A percentile compares a stretch with the other conserved stretches of the same genome.
Conservation (phyloP, 176 grass and related monocot genomes). For the Stipa capillata region DNA sequence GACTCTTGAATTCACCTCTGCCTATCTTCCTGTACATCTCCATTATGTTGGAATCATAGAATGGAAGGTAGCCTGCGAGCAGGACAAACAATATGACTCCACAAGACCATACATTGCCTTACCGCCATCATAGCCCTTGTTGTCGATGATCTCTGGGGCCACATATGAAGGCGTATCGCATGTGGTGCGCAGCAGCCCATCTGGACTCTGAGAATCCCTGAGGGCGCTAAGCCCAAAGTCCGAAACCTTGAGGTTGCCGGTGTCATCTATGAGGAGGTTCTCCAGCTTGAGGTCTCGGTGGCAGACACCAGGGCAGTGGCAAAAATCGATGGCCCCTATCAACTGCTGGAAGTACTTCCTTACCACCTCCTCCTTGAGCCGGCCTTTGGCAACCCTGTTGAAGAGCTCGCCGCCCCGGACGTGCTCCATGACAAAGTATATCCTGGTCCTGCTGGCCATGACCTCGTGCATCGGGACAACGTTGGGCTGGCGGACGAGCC, state of each 20-base stretch:
- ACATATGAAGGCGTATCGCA: conserved; percentile 81
- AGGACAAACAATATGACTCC: conserved; percentile 81
- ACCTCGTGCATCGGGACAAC: conserved; percentile 79
- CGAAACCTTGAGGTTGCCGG: conserved; percentile 75
- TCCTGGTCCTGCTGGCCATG: conserved; percentile 87
- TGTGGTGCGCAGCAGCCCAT: conserved; percentile 70
- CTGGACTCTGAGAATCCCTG: conserved; percentile 42
- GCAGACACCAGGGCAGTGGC: conserved; percentile 74
- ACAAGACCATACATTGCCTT: conserved; percentile 78
- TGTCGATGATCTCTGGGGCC: conserved; percentile 71
- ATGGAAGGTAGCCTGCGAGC: conserved; percentile 82
- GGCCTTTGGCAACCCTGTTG: conserved; percentile 54
- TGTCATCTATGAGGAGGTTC: conserved; percentile 70
- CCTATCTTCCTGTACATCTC: conserved; percentile 86
- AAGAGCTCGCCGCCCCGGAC: conserved; percentile 73
- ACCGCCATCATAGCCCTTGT: conserved; percentile 74
- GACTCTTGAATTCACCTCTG: conserved; percentile 51
- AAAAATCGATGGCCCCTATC: conserved; percentile 63
- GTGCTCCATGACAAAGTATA: conserved; percentile 89
- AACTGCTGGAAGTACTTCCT: conserved; percentile 78
- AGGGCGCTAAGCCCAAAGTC: conserved; percentile 73
- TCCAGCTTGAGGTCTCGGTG: conserved; percentile 93
- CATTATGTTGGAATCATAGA: conserved; percentile 72
- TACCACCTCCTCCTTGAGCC: conserved; percentile 69
- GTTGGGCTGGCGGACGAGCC: conserved; percentile 66